Base-by-base conservation (phyloP, 2,329 filamentous ascomycete genomes). In the Akanthomyces lecanii region DNA sequence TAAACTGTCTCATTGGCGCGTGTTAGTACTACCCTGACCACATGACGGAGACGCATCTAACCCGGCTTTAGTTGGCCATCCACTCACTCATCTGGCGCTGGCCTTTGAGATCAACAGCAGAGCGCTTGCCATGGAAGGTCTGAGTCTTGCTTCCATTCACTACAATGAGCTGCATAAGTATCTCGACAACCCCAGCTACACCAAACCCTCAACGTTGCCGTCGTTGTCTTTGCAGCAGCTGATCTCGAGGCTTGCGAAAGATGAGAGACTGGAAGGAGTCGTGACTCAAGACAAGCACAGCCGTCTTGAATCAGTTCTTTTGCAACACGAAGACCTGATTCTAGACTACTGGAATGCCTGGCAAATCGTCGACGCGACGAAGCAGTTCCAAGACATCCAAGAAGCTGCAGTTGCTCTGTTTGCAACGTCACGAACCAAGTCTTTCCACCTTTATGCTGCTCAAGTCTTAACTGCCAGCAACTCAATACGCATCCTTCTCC, bases 1-100 rank as follows among this genome's bases (percentile, higher is more conserved):
- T 96, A 70, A 90, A 96, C 76, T 87, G 89, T 44, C 77, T 97
- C 45, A 86, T 96, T 61, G 83, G 88, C 51, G 92, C 91, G 61
- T 83, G 91, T 95, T 84, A 63, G 90, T 78, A 28, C 44, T 45
- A 47, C 48, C 11, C 28, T 36, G 12, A 21, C 45, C 45, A 33
- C 30, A 11, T 12, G 4, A 51, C 5, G 2, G 21, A 23, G 7
- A 30, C 36, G 21, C 18, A 44, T 42, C 57, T 63, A 36, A 50
- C 16, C 14, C 33, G 14, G 11, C 62, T 23, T 71, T 64, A 94
- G 90, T 97, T 65, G 94, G 89, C 21, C 91, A 97, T 70, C 91
- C 94, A 1, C 80, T 98, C n/a, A 95, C 98, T 64, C 95, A 98
- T 71, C 82, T 99, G 2, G 93, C 87, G n/a, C 97, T 96, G 72